Percentiles rank a stretch among this genome's conserved stretches.
These are phyloP conservation scores for Neurospora pannonica DNA, from an alignment of 495 filamentous ascomycete genomes.

Conservation along the genomic window DNA sequence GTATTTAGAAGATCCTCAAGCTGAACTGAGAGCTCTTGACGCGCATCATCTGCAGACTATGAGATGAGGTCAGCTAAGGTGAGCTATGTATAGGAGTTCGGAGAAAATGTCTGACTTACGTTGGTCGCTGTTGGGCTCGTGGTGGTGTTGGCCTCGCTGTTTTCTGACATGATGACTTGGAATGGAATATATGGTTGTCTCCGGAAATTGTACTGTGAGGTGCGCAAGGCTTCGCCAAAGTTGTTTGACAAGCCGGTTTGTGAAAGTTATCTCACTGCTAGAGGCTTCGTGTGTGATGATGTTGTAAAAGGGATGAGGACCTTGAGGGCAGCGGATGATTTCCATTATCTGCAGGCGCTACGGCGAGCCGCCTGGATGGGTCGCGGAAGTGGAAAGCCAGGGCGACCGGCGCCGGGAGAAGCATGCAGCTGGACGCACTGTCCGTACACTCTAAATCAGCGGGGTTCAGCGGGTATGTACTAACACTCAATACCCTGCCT, in stretches of 20 bases:
- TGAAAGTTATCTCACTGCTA: not conserved
- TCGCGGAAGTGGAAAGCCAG: not conserved
- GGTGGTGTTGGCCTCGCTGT: constrained; percentile 13
- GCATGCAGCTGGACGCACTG: not conserved
- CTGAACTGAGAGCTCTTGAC: constrained; percentile 59
- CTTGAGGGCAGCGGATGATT: not conserved
- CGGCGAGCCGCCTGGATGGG: not conserved
- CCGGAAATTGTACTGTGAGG: too few relatives aligned
- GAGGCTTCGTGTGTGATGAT: not conserved
- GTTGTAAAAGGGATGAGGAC: not conserved
- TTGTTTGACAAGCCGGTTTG: not conserved
- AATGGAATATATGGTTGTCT: not conserved
- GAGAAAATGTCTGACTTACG: constrained; percentile 14
- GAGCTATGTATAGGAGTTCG: not conserved
- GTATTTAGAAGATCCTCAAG: constrained; percentile 81
- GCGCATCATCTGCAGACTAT: constrained; percentile 29
- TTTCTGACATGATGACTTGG: constrained; percentile 18
- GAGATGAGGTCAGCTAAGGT: not conserved
- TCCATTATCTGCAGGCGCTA: not conserved
- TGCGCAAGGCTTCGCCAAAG: not conserved
- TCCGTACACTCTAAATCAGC: not conserved
- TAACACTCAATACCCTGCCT: not conserved
- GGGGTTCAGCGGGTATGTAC: not conserved
- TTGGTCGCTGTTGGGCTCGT: constrained; percentile 18
- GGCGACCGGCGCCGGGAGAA: not conserved